Conservation (phyloP, 2,329 filamentous ascomycete species). For the Colletotrichum ledebouriae region DNA sequence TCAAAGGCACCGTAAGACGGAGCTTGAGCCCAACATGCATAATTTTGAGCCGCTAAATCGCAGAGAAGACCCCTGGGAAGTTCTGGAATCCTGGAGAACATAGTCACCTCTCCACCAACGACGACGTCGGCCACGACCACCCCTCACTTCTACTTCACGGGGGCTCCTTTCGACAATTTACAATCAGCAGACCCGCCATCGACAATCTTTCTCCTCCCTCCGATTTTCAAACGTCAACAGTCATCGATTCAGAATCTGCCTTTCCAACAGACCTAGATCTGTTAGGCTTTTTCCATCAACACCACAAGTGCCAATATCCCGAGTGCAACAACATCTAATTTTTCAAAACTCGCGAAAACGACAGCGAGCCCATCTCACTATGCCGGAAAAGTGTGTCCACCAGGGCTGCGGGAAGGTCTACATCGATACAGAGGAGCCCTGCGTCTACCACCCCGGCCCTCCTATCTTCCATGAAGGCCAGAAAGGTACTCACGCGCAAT, state of each 20-base stretch:
- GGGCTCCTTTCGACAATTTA: slow-evolving; percentile 31
- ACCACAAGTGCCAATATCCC: neutral
- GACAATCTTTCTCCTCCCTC: neutral
- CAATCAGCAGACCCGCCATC: slow-evolving; percentile 23
- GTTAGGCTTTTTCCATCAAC: neutral
- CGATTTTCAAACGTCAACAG: slow-evolving; percentile 30
- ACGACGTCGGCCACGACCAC: slow-evolving; percentile 30
- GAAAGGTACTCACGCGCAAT: slow-evolving; percentile 76
- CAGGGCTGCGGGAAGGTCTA: slow-evolving; percentile 94
- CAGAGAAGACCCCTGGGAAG: slow-evolving; percentile 36
- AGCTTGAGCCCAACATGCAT: slow-evolving; percentile 36
- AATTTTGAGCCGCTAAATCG: slow-evolving; percentile 38
- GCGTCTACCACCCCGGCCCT: slow-evolving; percentile 92
- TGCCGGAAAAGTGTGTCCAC: slow-evolving; percentile 92
- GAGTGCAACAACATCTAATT: slow-evolving; percentile 7
- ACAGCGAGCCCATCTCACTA: slow-evolving; percentile 50
- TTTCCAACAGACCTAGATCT: neutral
- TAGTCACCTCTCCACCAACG: slow-evolving; percentile 41
- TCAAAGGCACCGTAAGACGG: slow-evolving; percentile 5
- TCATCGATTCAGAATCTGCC: slow-evolving; percentile 14
- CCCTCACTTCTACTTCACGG: slow-evolving; percentile 31
- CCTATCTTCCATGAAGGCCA: slow-evolving; percentile 98
- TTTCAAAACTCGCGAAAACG: slow-evolving; percentile 27
- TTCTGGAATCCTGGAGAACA: slow-evolving; percentile 45
- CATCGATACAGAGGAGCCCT: slow-evolving; percentile 84